These are phyloP conservation scores for Pneumocystis oryctolagi DNA, from an alignment of 1,139 yeast species.

Conservation along the genomic window DNA sequence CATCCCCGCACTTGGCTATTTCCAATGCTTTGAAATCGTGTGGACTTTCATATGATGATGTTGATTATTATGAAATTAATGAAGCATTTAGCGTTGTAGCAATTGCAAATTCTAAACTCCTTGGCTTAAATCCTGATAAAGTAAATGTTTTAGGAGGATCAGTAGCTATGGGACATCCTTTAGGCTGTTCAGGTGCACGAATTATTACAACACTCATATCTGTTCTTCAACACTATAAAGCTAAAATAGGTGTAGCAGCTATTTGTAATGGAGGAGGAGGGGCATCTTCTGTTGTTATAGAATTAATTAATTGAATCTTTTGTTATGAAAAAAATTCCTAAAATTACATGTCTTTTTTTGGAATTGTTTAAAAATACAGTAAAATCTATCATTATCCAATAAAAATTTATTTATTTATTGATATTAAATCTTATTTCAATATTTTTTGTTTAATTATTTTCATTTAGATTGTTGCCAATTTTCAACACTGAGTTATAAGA, in stretches of 20 bases:
- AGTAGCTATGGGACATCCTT: constrained; percentile 92
- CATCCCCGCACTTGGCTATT: constrained; percentile 84
- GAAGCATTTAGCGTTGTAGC: constrained; percentile 97
- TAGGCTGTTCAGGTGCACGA: constrained; percentile 97
- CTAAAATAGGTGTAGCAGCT: constrained; percentile 86
- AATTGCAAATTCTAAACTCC: constrained; percentile 67
- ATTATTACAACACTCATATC: constrained; percentile 69
- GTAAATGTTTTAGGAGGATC: constrained; percentile 96
- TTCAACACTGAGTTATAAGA: too few species aligned
- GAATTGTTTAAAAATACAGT: too few species aligned
- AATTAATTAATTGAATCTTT: constrained; percentile 20
- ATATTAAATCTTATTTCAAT: too few species aligned
- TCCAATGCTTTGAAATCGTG: constrained; percentile 94
- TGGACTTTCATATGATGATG: constrained; percentile 41
- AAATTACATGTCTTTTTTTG: too few species aligned
- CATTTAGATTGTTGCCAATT: too few species aligned
- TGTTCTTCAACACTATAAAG: constrained; percentile 54
- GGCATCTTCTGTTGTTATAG: constrained; percentile 72
- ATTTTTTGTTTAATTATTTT: too few species aligned
- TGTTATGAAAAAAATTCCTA: too few species aligned
- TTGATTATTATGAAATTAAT: constrained; percentile 78
- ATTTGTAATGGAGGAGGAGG: constrained; percentile 99
- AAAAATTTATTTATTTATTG: too few species aligned
- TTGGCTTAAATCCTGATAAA: constrained; percentile 49
- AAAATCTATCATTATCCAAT: too few species aligned